Base-by-base conservation (phyloP, 257 asterid genomes). In the Salvia hispanica region DNA sequence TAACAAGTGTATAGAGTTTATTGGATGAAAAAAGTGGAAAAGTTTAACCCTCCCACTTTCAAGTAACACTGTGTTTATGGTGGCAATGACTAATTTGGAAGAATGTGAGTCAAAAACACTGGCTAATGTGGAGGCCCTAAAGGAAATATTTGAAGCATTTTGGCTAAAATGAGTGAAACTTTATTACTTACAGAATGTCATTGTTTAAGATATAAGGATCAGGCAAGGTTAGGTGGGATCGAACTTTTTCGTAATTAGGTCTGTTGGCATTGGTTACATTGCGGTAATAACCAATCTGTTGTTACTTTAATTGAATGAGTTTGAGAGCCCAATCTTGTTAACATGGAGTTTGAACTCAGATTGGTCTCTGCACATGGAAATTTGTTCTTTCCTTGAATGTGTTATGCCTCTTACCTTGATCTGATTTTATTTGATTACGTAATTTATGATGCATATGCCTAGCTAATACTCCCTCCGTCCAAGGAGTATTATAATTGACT, bases 391-490 rank as follows among this genome's bases (percentile, higher is more conserved):
- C 12, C 57, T 37, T 52, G 46, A 28, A 18, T 45, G 62, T 48
- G 52, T 53, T 53, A 5, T 57, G 36, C 36, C 63, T 55, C 33
- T 58, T 25, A 2, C 31, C 15, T 8, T 59, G 34, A 59, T 47
- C 51, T 37, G 8, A 34, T 12, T 46, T 58, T 15, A 62, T 62
- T 63, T 72, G 68, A 64, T 64, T 70, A 18, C 31, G 52, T 77
- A 68, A 14, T 66, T n/a, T 67, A 60, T 52, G 42, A 36, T 62
- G 15, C 55, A 8, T 64, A 9, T 58, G 39, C 40, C 58, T 51
- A 43, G 53, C 46, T 6, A 48, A 12, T 12, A 18, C 21, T 18
- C 21, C 21, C 21, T 18, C 21, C 21, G 21, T 18, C 21, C 21
- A 18, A 1, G 21, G 1, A 18, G 21, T 18, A 1, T 18, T 18